Conservation (phyloP, 2,329 filamentous ascomycete species). For the Aspergillus brasiliensis region DNA sequence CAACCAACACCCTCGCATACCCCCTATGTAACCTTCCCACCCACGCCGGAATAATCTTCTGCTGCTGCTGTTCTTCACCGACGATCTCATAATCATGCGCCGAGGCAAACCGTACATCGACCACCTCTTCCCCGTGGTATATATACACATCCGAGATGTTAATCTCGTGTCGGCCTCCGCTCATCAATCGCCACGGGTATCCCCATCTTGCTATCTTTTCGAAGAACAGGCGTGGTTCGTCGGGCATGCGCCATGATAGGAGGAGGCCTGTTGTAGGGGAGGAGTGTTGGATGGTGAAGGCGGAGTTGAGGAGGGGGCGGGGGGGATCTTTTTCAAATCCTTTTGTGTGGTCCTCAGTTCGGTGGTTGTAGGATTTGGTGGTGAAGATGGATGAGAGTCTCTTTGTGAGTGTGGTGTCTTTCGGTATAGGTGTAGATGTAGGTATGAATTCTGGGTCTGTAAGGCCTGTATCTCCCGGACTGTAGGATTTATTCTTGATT, state of each 20-base stretch:
- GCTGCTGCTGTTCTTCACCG: slow-evolving; percentile 14
- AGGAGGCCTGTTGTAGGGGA: slow-evolving; percentile 24
- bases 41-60: slow-evolving; percentile 31
- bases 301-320: slow-evolving; percentile 22
- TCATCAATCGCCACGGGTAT: slow-evolving; percentile 33
- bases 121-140: slow-evolving; percentile 9
- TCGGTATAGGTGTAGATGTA: slow-evolving; percentile 11
- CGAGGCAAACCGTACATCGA: slow-evolving; percentile 31
- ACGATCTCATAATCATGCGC: slow-evolving; percentile 33
- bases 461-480: slow-evolving; percentile 24
- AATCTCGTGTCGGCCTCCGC: slow-evolving; percentile 27
- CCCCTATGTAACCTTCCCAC: slow-evolving; percentile 25
- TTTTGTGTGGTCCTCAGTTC: too few species aligned
- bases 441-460: background rate
- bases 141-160: background rate
- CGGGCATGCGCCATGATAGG: slow-evolving; percentile 22
- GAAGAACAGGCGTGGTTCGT: slow-evolving; percentile 25
- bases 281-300: slow-evolving; percentile 18
- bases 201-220: slow-evolving; percentile 30
- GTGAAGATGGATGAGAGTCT: background rate
- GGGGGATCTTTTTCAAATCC: background rate
- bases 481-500: slow-evolving; percentile 5
- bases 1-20: slow-evolving; percentile 30
- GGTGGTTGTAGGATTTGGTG: slow-evolving; percentile 19
- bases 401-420: too few species aligned